A percentile compares a stretch with the other conserved stretches of the same genome.
Conservation (phyloP, 805 yeast species). For the Grigorovia transvaalensis region DNA sequence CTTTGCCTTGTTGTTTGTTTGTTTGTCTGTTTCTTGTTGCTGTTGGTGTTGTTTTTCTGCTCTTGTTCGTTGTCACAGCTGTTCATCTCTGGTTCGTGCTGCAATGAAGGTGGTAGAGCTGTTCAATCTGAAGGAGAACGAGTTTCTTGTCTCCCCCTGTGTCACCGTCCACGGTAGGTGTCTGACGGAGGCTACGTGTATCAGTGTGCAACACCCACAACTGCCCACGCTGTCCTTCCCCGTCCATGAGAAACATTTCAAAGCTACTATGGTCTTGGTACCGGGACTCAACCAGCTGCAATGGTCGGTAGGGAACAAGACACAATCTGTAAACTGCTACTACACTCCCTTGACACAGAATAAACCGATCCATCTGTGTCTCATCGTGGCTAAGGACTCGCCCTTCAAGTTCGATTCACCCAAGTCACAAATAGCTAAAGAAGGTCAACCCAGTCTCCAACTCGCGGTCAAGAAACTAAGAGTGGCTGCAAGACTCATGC, state of each 20-base stretch:
- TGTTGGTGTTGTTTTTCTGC: too few relatives aligned
- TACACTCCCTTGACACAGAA: slow-evolving; percentile 51
- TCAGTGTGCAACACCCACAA: slow-evolving; percentile 34
- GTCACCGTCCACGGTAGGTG: slow-evolving; percentile 40
- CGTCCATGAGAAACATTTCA: slow-evolving; percentile 59
- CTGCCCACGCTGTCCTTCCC: slow-evolving; percentile 63
- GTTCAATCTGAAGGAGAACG: slow-evolving; percentile 27
- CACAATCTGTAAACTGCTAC: slow-evolving; percentile 28
- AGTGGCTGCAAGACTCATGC: slow-evolving; percentile 80
- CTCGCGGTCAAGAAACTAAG: slow-evolving; percentile 64
- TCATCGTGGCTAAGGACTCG: slow-evolving; percentile 70
- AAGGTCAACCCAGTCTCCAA: slow-evolving; percentile 58
- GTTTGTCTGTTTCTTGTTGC: neutral
- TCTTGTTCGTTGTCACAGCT: too few relatives aligned
- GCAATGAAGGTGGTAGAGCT: slow-evolving; percentile 13
- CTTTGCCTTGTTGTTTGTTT: too few relatives aligned
- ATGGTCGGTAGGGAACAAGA: slow-evolving; percentile 37
- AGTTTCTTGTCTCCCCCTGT: slow-evolving; percentile 38
- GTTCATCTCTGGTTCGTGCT: neutral
- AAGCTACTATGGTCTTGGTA: slow-evolving; percentile 59
- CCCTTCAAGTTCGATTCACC: slow-evolving; percentile 65
- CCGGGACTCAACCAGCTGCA: slow-evolving; percentile 55
- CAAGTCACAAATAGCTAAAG: slow-evolving; percentile 27
- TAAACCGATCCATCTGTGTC: slow-evolving; percentile 73
- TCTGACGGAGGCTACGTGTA: slow-evolving; percentile 21